Conservation (phyloP, 257 asterid species). For the Nicotiana noctiflora region DNA sequence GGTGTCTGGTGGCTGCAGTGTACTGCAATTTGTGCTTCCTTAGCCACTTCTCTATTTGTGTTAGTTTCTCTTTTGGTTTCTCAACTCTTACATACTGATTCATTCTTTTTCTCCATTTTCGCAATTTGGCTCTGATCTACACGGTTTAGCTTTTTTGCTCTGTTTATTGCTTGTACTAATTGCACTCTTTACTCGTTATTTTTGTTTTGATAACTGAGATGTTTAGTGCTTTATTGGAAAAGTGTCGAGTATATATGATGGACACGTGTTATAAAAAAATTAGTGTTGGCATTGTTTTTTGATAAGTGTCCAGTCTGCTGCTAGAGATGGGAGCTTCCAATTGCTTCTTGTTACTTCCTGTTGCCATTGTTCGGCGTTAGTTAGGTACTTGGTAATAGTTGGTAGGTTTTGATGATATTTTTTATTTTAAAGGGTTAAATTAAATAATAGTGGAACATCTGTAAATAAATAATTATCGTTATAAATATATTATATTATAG, state of each 20-base stretch:
- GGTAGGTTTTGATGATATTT: too few species aligned
- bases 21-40: conserved; percentile 44
- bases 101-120: not conserved
- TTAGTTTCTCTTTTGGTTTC: too few species aligned
- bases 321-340: not conserved
- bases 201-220: not conserved
- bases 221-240: not conserved
- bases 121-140: too few species aligned
- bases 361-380: too few species aligned
- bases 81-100: not conserved
- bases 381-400: too few species aligned
- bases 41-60: conserved; percentile 44
- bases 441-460: too few species aligned
- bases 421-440: too few species aligned
- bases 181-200: not conserved
- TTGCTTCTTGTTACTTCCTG: too few species aligned
- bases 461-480: too few species aligned
- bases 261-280: not conserved
- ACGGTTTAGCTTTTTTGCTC: too few species aligned
- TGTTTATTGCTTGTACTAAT: too few species aligned
- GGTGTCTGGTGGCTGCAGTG: conserved; percentile 63
- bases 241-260: not conserved
- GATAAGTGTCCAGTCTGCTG: not conserved
- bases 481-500: too few species aligned
- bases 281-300: not conserved